Evolutionary conservation across 352 stramenopile species (phyloP).

Genomic region (Phytophthora crassamura): DNA sequence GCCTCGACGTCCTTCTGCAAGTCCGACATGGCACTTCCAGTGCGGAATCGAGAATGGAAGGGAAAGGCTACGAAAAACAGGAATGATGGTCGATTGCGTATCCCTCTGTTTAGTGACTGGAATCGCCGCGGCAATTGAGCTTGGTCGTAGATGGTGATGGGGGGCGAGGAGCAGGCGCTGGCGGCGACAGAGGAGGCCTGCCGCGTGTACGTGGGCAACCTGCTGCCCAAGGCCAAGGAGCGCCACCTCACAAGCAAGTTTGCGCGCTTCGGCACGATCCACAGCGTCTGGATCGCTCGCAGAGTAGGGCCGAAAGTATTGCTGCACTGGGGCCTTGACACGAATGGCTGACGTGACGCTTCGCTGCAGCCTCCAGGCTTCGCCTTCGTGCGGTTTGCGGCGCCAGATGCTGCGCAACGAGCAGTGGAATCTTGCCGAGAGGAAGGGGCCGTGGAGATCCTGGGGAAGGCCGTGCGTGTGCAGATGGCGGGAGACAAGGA

Average conservation of each 20-base stretch:
- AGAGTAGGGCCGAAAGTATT: slow-evolving; percentile 44
- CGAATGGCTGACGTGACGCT: slow-evolving; percentile 6
- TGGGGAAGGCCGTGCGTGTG: slow-evolving; percentile 79
- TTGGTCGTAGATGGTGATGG: too few relatives aligned
- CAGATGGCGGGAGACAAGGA: slow-evolving; percentile 65
- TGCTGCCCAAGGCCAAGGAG: slow-evolving; percentile 74
- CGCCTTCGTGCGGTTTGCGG: slow-evolving; percentile 76
- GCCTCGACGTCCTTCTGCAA: slow-evolving; percentile 66
- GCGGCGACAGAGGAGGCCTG: slow-evolving; percentile 35
- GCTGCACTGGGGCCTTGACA: background rate
- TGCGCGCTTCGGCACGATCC: slow-evolving; percentile 68
- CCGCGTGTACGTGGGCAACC: slow-evolving; percentile 82
- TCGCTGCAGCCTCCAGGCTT: slow-evolving; percentile 73
- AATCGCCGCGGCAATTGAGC: too few relatives aligned
- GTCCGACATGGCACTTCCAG: slow-evolving; percentile 27
- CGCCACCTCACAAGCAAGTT: slow-evolving; percentile 69
- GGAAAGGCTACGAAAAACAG: background rate
- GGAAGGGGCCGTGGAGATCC: slow-evolving; percentile 55
- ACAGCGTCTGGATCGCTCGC: slow-evolving; percentile 77
- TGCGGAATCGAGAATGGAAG: slow-evolving; percentile 21
- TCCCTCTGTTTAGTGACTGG: background rate
- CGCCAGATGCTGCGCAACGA: slow-evolving; percentile 46
- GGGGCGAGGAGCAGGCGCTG: slow-evolving; percentile 23
- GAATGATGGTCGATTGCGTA: slow-evolving; percentile 30
- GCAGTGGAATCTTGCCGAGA: slow-evolving; percentile 54